Conservation (phyloP, 495 filamentous ascomycete species). For the Xylaria nigripes region DNA sequence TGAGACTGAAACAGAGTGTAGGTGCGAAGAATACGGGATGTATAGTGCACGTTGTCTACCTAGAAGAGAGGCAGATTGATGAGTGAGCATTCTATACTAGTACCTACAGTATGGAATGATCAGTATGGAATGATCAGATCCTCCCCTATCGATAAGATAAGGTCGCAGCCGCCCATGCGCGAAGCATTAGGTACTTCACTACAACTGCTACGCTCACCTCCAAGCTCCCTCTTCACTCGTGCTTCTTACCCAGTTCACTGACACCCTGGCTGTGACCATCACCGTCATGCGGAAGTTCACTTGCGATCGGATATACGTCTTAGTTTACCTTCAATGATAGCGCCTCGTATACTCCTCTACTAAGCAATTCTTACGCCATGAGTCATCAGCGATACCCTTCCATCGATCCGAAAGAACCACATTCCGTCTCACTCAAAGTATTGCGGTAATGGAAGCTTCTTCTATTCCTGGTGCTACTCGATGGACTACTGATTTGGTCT, state of each 20-base stretch:
- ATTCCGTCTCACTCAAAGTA: conserved; percentile 82
- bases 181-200: not conserved
- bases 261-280: not conserved
- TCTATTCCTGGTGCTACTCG: not conserved
- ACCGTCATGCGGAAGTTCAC: conserved; percentile 10
- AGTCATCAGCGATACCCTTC: conserved; percentile 45
- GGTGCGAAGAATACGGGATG: too few species aligned
- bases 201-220: not conserved
- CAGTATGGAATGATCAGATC: not conserved
- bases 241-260: not conserved
- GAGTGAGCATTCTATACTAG: too few species aligned
- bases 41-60: too few species aligned
- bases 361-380: conserved; percentile 23
- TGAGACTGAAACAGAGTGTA: not conserved
- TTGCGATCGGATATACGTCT: not conserved
- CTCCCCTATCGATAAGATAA: conserved; percentile 12
- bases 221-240: not conserved
- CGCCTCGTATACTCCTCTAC: not conserved
- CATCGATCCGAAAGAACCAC: conserved; percentile 65
- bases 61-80: too few species aligned
- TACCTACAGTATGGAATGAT: too few species aligned
- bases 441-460: conserved; percentile 41
- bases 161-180: not conserved
- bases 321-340: not conserved
- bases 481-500: conserved; percentile 6